Evolutionary conservation across 176 grass and related monocot genomes (phyloP), one percentile per base, ranked within the genome.

Genomic region (Oryza nivara): DNA sequence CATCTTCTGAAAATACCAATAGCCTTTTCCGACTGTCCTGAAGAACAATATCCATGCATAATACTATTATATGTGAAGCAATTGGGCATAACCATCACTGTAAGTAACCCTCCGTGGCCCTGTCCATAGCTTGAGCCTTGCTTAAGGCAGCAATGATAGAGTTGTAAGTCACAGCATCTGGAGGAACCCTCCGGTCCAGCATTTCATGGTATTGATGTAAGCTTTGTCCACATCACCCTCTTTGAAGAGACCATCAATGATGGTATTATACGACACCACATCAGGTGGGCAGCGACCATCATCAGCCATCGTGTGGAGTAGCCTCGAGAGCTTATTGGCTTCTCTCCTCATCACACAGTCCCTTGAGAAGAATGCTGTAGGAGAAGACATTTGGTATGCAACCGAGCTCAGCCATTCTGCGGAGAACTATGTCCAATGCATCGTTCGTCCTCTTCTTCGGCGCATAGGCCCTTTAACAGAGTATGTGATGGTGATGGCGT

Each of bases 231-330:
- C 1, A 20, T 66, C 11, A 0, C 79, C 65, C 86, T 69, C 20
- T 44, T 65, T 77, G 54, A 58, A 88, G 3, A 82, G 28, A 12
- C 48, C 79, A 88, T 83, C 34, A 6, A 88, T 49, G 17, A 88
- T 14, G 4, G 78, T 70, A 41, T 13, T 83, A 13, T 70, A 88
- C 0, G 56, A 65, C 15, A 85, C 6, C 64, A 78, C 83, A 43
- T 85, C 9, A 11, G 74, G 65, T 22, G 9, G 30, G 38, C 67
- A 82, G n/a, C 19, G 19, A 28, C 64, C 65, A 51, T 36, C 20
- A 45, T 68, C 25, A 72, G 36, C 15, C 83, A 80, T 79, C 44
- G 58, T 79, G 23, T 70, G 58, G 49, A 78, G 75, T 48, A 87
- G 19, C 28, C n/a, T 75, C 60, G 9, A 82, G 60, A 5, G 70